A percentile compares a stretch with the other conserved stretches of the same genome.
phyloP scores from a whole-genome alignment of 192 early-diverging fungal genomes.

The Backusella tarrabulga region DNA sequence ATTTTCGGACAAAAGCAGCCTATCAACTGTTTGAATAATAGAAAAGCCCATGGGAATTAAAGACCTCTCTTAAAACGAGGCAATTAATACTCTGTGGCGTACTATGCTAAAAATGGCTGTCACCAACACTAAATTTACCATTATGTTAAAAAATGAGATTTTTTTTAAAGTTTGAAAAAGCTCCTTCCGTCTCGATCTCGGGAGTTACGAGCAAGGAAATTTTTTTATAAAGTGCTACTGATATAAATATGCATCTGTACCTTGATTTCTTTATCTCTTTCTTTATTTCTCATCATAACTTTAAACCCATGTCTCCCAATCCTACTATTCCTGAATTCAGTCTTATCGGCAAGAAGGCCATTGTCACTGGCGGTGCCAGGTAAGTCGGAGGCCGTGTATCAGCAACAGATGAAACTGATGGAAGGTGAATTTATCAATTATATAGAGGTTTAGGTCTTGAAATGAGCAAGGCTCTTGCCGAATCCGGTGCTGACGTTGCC shows the following conservation, averaged over 20 bases:
- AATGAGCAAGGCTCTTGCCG: slow-evolving; percentile 35
- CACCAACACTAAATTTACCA: not conserved
- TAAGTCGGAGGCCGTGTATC: not conserved
- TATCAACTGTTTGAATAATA: not conserved
- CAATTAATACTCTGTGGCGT: not conserved
- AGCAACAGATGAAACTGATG: not conserved
- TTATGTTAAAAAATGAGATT: not conserved
- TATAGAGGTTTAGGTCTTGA: slow-evolving; percentile 12
- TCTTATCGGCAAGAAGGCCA: slow-evolving; percentile 32
- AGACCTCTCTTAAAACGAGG: not conserved
- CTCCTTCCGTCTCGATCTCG: not conserved
- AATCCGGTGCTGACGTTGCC: slow-evolving; percentile 34
- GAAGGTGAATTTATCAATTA: too few relatives aligned
- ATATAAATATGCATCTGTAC: not conserved
- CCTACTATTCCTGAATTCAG: slow-evolving; percentile 27
- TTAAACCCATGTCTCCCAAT: not conserved
- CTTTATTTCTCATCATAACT: not conserved
- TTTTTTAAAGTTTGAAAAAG: not conserved
- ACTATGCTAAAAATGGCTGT: not conserved
- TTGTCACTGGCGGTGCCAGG: slow-evolving; percentile 35
- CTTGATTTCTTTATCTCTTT: not conserved
- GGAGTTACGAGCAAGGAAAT: not conserved
- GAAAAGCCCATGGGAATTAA: not conserved
- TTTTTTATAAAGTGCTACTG: not conserved
- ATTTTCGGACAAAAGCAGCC: not conserved